Base-by-base conservation (phyloP, 148 eudicot species). In the Polygonum maritimum region DNA sequence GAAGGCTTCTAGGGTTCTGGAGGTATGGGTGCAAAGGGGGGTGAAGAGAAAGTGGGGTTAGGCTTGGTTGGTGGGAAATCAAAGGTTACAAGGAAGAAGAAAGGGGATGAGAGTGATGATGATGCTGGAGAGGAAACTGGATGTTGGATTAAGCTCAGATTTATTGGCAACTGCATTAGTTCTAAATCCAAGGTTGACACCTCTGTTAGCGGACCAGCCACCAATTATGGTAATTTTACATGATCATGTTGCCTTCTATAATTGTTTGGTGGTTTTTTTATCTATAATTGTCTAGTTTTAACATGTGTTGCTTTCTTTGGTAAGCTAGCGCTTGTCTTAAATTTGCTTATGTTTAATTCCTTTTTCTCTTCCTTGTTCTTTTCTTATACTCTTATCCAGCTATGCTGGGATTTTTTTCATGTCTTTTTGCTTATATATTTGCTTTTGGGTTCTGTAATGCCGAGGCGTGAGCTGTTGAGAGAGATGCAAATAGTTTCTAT, bases 111-210 rank as follows among this genome's bases (percentile, higher is more conserved):
- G 38, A 67, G 12, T 48, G 76, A 74, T 48, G 60, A 74, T 48
- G 76, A 22, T 48, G 76, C 18, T 19, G 58, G 35, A 47, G 18
- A 4, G 76, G 39, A 48, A 19, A 74, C 76, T 49, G 76, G 76
- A 14, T 74, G 76, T 74, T 74, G 76, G 76, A 51, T 74, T 74
- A 74, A 48, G 57, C 58, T 47, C 39, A 74, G 76, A 31, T 74
- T 49, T 74, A 47, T 74, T 31, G 49, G 76, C 76, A 49, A 11
- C 49, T 80, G 82, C 69, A 70, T 76, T 38, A 41, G 76, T 76
- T 76, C 82, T 49, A 80, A 74, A 77, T 71, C 82, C 52, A 80
- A 80, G 73, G 78, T 80, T 31, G 82, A 80, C 38, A 80, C 71
- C 47, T 80, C 82, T 1, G 40, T 70, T 35, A 80, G 74, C 48